Evolutionary conservation across 2,329 filamentous ascomycete genomes (phyloP).

Genomic region (Scytalidium sp.): DNA sequence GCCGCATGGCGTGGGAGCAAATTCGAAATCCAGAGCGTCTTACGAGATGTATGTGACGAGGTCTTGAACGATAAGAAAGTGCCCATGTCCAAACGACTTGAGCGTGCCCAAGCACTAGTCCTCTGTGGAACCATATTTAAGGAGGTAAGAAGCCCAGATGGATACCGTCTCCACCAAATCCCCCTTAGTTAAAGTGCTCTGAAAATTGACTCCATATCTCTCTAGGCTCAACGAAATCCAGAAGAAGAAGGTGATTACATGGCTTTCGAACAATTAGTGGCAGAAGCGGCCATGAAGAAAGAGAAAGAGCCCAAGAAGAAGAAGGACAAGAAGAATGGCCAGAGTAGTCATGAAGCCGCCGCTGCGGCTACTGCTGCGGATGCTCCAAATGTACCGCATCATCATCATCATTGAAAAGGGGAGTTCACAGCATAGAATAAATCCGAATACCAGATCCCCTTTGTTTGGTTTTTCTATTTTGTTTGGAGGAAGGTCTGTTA

Average conservation of each 20-base stretch:
- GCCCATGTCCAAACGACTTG: slow-evolving; percentile 77
- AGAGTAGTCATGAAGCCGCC: slow-evolving; percentile 16
- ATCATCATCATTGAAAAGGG: too few species aligned
- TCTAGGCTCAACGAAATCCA: slow-evolving; percentile 80
- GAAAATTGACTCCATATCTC: slow-evolving; percentile 5
- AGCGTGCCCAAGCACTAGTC: slow-evolving; percentile 86
- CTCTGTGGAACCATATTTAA: slow-evolving; percentile 86
- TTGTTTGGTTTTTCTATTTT: too few species aligned
- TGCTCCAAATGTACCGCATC: slow-evolving; percentile 39
- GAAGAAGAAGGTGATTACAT: slow-evolving; percentile 99
- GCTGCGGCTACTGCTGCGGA: slow-evolving; percentile 30
- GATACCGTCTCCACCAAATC: not conserved
- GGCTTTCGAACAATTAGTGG: slow-evolving; percentile 96
- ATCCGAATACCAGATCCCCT: too few species aligned
- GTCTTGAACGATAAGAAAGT: slow-evolving; percentile 80
- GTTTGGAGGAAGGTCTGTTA: too few species aligned
- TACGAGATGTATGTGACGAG: slow-evolving; percentile 90
- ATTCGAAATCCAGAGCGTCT: slow-evolving; percentile 95
- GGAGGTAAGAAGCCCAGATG: slow-evolving; percentile 64
- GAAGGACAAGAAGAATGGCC: slow-evolving; percentile 48
- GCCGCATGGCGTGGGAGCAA: slow-evolving; percentile 95
- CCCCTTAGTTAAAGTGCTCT: not conserved
- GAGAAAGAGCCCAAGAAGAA: slow-evolving; percentile 69
- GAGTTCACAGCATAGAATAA: slow-evolving; percentile 9
- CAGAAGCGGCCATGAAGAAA: slow-evolving; percentile 94